Evolutionary conservation across 2,329 filamentous ascomycete species (phyloP), one percentile per base, ranked within the genome.

Genomic region (Fusarium bactridioides): DNA sequence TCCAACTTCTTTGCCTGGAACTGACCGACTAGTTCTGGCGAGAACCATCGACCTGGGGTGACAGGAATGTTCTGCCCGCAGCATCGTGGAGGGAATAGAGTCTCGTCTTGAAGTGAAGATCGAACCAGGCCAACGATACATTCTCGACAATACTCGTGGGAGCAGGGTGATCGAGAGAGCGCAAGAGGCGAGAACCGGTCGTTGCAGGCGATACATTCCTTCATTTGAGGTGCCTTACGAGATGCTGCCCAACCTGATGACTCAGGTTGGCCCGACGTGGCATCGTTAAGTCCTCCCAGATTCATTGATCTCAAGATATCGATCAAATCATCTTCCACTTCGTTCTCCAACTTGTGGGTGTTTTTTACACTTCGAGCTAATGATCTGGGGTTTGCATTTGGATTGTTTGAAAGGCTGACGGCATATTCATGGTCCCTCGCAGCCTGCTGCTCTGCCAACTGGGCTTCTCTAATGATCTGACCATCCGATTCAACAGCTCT

Each of bases 51-150:
- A 0, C 75, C 77, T 1, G 62, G 40, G 0, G 76, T 75, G 4
- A 86, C 44, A 0, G 82, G 75, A 10, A 91, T 85, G 0, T 76
- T 64, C 31, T 84, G 73, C 0, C 75, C 58, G 69, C 88, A 90
- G 76, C 88, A 91, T 11, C 83, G 80, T 0, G 88, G 88, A 0
- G 89, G 89, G 55, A 89, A 91, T 0, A 88, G 74, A 0, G 83
- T 80, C 56, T 90, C 86, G 57, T 89, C 86, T 0, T 67, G 77
- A 13, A 88, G 79, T 0, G 86, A 82, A 0, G 78, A 61, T 0
- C 69, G n/a, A 65, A 90, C 86, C 0, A 89, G 82, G 0, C 70
- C 54, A 0, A 74, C 68, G 0, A 91, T 70, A 68, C 89, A 91
- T 1, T 62, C 72, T 0, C 76, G 78, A 68, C 88, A 91, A 74